Evolutionary conservation across 2,329 filamentous ascomycete species (phyloP).

Genomic region (Ophiostoma piceae): DNA sequence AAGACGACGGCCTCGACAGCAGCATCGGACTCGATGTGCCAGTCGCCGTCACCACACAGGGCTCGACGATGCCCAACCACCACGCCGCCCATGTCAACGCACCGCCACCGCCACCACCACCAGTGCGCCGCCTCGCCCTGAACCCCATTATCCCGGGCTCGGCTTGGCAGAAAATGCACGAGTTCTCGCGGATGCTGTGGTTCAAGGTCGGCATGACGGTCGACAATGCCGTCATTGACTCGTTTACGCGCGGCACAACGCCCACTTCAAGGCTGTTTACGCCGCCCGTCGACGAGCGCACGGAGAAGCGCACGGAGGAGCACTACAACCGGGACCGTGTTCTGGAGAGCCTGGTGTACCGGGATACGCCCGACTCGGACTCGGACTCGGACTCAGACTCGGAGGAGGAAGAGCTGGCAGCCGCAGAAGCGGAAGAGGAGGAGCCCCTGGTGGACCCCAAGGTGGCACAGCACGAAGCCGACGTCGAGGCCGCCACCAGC

Average conservation of each 20-base stretch:
- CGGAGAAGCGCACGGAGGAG: background rate
- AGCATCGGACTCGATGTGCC: background rate
- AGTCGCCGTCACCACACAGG: background rate
- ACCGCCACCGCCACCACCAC: slow-evolving; percentile 8
- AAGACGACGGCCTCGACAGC: background rate
- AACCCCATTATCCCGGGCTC: background rate
- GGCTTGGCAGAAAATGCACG: background rate
- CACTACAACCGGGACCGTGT: background rate
- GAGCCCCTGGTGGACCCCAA: background rate
- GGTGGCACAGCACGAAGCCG: background rate
- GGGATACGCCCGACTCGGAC: background rate
- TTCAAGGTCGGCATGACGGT: slow-evolving; percentile 20
- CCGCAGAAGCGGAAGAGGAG: background rate
- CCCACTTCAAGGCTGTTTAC: background rate
- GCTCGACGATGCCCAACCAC: slow-evolving; percentile 9
- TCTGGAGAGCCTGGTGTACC: background rate
- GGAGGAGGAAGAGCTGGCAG: background rate
- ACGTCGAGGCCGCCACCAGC: background rate
- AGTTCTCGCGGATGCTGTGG: slow-evolving; percentile 16
- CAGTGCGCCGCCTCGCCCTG: slow-evolving; percentile 16
- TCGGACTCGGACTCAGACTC: background rate
- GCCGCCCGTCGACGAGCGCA: background rate
- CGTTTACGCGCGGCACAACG: slow-evolving; percentile 7
- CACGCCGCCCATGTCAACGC: background rate
- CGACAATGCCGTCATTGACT: slow-evolving; percentile 10